A percentile compares a stretch with the other conserved stretches of the same genome.
phyloP scores from a whole-genome alignment of 495 filamentous ascomycete species.

The Lineolata rhizophorae region DNA sequence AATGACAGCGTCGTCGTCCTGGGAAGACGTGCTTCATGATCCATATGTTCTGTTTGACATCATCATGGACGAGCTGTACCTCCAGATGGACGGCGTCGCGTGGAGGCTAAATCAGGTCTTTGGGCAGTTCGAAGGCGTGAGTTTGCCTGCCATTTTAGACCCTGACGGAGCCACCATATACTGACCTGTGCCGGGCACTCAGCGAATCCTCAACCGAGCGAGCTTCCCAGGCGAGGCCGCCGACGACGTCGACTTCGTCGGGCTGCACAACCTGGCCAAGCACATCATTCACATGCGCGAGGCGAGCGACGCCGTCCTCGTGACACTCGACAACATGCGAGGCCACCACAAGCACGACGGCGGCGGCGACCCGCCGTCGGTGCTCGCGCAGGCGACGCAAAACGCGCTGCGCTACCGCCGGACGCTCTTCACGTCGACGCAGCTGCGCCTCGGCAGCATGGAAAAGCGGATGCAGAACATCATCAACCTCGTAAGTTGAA shows the following conservation, averaged over 20 bases:
- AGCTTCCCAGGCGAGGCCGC: constrained; percentile 1
- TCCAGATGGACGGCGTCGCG: constrained; percentile 3
- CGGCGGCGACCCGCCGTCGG: too few relatives aligned
- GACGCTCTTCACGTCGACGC: constrained; percentile 1
- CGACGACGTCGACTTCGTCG: constrained; percentile 5
- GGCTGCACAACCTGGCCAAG: constrained; percentile 8
- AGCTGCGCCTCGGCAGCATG: constrained; percentile 5
- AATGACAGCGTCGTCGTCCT: neutral
- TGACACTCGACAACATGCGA: constrained; percentile 2
- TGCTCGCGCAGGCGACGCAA: too few relatives aligned
- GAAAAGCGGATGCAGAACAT: constrained; percentile 8
- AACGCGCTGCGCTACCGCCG: neutral
- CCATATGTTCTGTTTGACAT: constrained; percentile 3
- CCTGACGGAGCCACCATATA: too few relatives aligned
- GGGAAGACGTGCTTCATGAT: constrained; percentile 4
- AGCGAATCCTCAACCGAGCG: constrained; percentile 2
- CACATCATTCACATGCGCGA: constrained; percentile 4
- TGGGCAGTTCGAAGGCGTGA: constrained; percentile 1
- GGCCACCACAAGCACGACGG: too few relatives aligned
- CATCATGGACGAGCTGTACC: constrained; percentile 6
- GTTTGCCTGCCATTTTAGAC: too few relatives aligned
- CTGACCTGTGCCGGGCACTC: neutral
- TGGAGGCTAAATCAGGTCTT: constrained; percentile 2
- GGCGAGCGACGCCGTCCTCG: constrained; percentile 3
- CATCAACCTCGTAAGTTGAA: constrained; percentile 4